Conservation (phyloP, 208 protist genomes). For the Leishmania mexicana region DNA sequence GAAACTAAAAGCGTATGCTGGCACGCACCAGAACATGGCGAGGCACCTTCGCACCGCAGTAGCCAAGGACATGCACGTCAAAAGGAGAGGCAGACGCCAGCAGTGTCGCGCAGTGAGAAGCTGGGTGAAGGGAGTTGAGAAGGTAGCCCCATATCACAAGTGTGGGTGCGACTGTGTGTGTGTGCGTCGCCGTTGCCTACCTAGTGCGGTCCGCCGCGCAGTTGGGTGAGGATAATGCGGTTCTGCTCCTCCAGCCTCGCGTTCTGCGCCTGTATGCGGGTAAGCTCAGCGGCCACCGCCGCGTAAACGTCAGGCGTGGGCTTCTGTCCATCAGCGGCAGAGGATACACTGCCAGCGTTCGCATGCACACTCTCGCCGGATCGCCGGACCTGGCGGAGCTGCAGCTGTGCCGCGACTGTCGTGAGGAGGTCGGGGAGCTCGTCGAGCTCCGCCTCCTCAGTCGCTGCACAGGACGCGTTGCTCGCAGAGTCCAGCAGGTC, state of each 20-base stretch:
- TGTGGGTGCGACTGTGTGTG: background rate
- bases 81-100: background rate
- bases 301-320: background rate
- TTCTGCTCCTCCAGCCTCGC: conserved; percentile 65
- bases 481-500: conserved; percentile 2
- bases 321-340: background rate
- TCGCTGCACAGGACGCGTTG: conserved; percentile 7
- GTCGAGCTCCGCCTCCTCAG: conserved; percentile 29
- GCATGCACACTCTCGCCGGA: conserved; percentile 16
- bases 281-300: conserved; percentile 42
- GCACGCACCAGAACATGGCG: background rate
- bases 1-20: background rate
- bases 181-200: too few relatives aligned
- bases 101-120: background rate
- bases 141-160: background rate
- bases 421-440: conserved; percentile 37
- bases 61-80: background rate
- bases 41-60: background rate
- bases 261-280: conserved; percentile 58
- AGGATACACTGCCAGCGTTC: background rate
- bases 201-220: conserved; percentile 13
- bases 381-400: conserved; percentile 34
- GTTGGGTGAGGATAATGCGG: conserved; percentile 42
- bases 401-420: conserved; percentile 44
- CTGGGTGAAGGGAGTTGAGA: background rate